phyloP scores from a whole-genome alignment of 768 basidiomycete genomes.

The Arthromyces matolae region DNA sequence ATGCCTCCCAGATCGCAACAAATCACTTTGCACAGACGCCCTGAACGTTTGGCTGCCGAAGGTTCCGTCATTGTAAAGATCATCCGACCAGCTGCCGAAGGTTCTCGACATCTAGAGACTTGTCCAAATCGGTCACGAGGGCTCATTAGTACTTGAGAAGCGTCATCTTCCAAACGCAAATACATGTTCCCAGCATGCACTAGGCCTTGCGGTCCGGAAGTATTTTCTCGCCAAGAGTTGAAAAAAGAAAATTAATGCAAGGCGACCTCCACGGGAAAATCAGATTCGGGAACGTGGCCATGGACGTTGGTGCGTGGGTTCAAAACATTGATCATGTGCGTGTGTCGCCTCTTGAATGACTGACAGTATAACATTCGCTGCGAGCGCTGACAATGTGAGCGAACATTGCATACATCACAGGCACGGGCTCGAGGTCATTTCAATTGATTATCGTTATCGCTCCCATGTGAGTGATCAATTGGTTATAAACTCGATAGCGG shows the following conservation, averaged over 20 bases:
- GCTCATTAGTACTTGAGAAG: constrained; percentile 3
- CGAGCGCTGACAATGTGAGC: background rate
- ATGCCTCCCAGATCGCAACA: constrained; percentile 15
- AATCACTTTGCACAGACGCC: constrained; percentile 20
- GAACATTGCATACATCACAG: background rate
- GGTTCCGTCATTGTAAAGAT: constrained; percentile 17
- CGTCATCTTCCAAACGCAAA: constrained; percentile 6
- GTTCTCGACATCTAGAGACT: constrained; percentile 11
- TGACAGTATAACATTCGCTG: background rate
- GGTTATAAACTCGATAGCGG: no score
- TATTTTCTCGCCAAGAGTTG: constrained; percentile 14
- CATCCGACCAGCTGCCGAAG: constrained; percentile 13
- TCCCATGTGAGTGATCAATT: no score
- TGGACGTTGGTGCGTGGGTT: constrained; percentile 2
- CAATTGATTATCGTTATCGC: no score
- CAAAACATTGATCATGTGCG: constrained; percentile 3
- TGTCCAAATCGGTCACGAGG: constrained; percentile 20
- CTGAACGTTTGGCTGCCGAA: constrained; percentile 19
- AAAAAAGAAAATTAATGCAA: constrained; percentile 12
- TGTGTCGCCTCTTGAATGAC: background rate
- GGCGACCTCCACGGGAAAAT: constrained; percentile 31
- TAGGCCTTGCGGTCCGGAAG: constrained; percentile 17
- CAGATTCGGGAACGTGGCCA: constrained; percentile 8
- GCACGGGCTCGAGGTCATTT: background rate
- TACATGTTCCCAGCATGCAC: no score